Conservation (phyloP, 2,329 filamentous ascomycete species). For the Fusarium avenaceum region DNA sequence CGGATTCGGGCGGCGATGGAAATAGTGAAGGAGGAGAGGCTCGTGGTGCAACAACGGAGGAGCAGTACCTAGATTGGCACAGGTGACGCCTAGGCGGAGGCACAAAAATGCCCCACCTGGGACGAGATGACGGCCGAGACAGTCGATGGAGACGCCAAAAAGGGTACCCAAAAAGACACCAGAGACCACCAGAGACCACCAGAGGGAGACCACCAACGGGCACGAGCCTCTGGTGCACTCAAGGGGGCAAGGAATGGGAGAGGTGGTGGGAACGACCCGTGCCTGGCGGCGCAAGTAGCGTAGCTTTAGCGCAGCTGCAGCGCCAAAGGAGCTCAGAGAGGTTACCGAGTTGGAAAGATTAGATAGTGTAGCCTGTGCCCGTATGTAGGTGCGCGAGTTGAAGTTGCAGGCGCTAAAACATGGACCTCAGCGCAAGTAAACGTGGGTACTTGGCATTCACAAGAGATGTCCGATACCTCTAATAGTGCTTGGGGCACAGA, state of each 20-base stretch:
- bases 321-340: slow-evolving; percentile 43
- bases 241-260: slow-evolving; percentile 43
- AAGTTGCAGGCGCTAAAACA: slow-evolving; percentile 35
- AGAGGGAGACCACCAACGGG: slow-evolving; percentile 45
- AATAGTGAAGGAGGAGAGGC: slow-evolving; percentile 49
- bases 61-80: slow-evolving; percentile 51
- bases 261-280: slow-evolving; percentile 50
- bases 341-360: slow-evolving; percentile 24
- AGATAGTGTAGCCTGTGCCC: neutral
- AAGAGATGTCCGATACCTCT: neutral
- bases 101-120: slow-evolving; percentile 52
- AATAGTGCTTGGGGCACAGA: slow-evolving; percentile 3
- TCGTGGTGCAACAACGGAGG: slow-evolving; percentile 51
- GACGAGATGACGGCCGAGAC: slow-evolving; percentile 53
- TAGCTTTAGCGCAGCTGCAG: slow-evolving; percentile 48
- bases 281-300: slow-evolving; percentile 51
- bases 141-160: slow-evolving; percentile 45
- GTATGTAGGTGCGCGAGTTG: slow-evolving; percentile 12
- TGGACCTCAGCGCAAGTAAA: slow-evolving; percentile 18
- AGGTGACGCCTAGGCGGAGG: slow-evolving; percentile 51
- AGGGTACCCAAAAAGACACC: slow-evolving; percentile 41
- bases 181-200: slow-evolving; percentile 5
- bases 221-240: slow-evolving; percentile 48
- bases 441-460: slow-evolving; percentile 4
- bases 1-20: slow-evolving; percentile 46